Conservation (phyloP, 768 basidiomycete genomes). For the Mycena leptocephala region DNA sequence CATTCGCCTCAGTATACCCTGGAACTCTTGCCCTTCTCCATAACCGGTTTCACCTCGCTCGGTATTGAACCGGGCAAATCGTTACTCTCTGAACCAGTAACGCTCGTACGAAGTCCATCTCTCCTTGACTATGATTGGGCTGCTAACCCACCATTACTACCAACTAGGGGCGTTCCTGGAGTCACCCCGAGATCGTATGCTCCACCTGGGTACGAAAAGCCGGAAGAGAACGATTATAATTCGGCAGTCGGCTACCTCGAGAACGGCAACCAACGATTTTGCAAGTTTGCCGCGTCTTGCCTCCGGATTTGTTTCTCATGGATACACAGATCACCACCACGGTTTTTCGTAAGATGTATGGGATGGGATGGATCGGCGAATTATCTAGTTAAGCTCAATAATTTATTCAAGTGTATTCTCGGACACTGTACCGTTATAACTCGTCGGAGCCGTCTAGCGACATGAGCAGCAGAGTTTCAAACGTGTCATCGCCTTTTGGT, state of each 20-base stretch:
- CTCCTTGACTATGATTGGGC: background rate
- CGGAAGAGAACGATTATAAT: conserved; percentile 64
- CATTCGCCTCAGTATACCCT: conserved; percentile 58
- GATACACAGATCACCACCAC: conserved; percentile 37
- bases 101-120: conserved; percentile 50
- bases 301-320: background rate
- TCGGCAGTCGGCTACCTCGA: conserved; percentile 67
- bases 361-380: too few relatives aligned
- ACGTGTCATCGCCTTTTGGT: conserved; percentile 77
- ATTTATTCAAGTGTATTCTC: conserved; percentile 10
- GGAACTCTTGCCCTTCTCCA: conserved; percentile 59
- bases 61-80: conserved; percentile 13
- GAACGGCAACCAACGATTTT: conserved; percentile 71
- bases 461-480: conserved; percentile 77
- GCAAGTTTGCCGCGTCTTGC: background rate
- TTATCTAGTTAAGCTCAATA: background rate
- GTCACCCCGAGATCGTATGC: conserved; percentile 61
- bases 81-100: conserved; percentile 58
- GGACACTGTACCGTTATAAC: conserved; percentile 1
- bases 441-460: conserved; percentile 46
- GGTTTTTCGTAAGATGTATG: conserved; percentile 28
- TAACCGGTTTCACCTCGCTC: conserved; percentile 57
- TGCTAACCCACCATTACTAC: background rate
- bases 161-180: conserved; percentile 54
- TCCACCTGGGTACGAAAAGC: conserved; percentile 67